Conservation (phyloP, 2,329 filamentous ascomycete species). For the Penicillium sp. region DNA sequence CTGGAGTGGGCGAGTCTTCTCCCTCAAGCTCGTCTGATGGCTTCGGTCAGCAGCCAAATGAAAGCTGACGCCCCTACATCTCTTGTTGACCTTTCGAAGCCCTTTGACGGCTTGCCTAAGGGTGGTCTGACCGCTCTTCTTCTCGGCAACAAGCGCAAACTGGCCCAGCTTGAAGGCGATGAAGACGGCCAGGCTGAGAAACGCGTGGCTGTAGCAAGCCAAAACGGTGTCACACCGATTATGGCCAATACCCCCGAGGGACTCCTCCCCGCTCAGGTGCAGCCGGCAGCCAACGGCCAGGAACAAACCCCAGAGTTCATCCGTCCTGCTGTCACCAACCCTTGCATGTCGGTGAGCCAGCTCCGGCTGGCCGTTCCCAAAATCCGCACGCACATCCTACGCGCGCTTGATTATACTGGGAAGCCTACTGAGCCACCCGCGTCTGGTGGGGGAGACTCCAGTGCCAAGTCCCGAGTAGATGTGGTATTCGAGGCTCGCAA, state of each 20-base stretch:
- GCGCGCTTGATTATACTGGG: conserved; percentile 62
- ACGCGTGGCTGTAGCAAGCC: conserved; percentile 53
- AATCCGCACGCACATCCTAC: conserved; percentile 73
- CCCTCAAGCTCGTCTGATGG: conserved; percentile 81
- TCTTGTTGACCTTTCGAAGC: conserved; percentile 83
- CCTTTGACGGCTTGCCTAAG: conserved; percentile 85
- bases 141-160: conserved; percentile 88
- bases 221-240: conserved; percentile 67
- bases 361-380: conserved; percentile 82
- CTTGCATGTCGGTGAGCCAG: conserved; percentile 74
- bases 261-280: conserved; percentile 66
- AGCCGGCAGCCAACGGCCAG: conserved; percentile 55
- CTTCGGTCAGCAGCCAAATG: conserved; percentile 60
- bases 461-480: conserved; percentile 55
- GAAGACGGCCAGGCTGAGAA: conserved; percentile 62
- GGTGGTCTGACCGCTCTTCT: conserved; percentile 81
- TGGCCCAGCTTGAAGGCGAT: conserved; percentile 65
- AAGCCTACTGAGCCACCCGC: conserved; percentile 41
- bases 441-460: conserved; percentile 32
- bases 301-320: conserved; percentile 75
- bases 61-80: conserved; percentile 72
- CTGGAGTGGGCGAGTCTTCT: conserved; percentile 84
- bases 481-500: conserved; percentile 86
- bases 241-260: conserved; percentile 73
- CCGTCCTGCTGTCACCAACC: conserved; percentile 79